Conservation (phyloP, 1,284 basidiomycete species). For the Puccinia hordei region DNA sequence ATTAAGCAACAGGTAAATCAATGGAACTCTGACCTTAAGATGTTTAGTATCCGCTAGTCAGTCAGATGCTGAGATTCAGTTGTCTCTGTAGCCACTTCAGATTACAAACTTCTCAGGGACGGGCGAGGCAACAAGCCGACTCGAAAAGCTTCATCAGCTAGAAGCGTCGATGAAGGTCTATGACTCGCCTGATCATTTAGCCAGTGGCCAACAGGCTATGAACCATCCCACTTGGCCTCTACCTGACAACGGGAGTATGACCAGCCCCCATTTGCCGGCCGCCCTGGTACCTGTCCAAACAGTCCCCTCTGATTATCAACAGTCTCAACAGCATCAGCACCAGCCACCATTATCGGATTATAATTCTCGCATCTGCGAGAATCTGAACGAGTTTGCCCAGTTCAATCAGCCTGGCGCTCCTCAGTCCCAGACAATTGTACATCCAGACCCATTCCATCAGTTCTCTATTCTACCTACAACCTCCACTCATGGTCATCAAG, state of each 20-base stretch:
- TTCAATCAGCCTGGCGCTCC: conserved; percentile 10
- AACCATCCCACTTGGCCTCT: conserved; percentile 2
- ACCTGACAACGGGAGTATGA: not conserved
- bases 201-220: conserved; percentile 1
- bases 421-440: not conserved
- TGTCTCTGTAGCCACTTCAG: not conserved
- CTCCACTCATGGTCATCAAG: not conserved
- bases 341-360: conserved; percentile 10
- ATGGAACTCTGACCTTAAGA: not conserved
- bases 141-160: not conserved
- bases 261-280: not conserved
- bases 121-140: not conserved
- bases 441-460: conserved; percentile 13
- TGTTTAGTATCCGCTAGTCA: not conserved
- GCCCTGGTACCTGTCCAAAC: not conserved
- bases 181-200: not conserved
- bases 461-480: not conserved
- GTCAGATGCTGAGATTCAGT: not conserved
- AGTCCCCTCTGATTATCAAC: conserved; percentile 7
- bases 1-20: conserved; percentile 39
- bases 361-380: conserved; percentile 11
- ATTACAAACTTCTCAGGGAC: conserved; percentile 1
- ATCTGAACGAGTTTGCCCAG: conserved; percentile 3
- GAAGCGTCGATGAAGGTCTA: not conserved
- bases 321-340: not conserved